Evolutionary conservation across 108 stramenopile species (phyloP), one percentile per base, ranked within the genome.

Genomic region (Nannochloropsis oceanica): DNA sequence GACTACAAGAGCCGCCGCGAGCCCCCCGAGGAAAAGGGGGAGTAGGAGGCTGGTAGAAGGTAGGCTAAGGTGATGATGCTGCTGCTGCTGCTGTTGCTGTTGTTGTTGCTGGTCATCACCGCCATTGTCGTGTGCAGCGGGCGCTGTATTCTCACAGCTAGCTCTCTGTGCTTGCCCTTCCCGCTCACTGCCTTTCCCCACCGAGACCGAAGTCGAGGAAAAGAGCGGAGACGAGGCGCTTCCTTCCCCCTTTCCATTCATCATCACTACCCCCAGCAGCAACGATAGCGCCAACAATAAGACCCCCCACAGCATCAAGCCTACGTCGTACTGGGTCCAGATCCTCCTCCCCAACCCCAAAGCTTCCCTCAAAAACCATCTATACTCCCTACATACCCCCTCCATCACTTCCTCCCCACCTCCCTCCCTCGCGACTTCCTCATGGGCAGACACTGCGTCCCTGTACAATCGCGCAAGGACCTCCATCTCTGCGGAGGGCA

Each of bases 311-410:
- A 50, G 46, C 87, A 87, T 87, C n/a, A 87, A 83, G 44, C 14
- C 43, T 8, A 26, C 79, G 81, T 87, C 83, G 84, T 87, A 87
- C 83, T 87, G 87, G 13, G 87, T 87, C 87, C 87, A 87, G 42
- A 87, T 43, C 22, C 80, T 25, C 22, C 87, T 83, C 73, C 87
- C 87, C 18, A 87, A 83, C 26, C 80, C 84, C 44, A 87, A 83
- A 9, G 87, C 79, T 2, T 83, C 43, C 43, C 81, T 83, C 8
- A 87, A 83, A 27, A 87, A 87, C 79, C 80, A 43, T 22, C 44
- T 50, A 80, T 87, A 87, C 42, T 27, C 11, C 44, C 18, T 79
- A 42, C 87, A 87, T 8, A 81, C 87, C 9, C 46, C 80, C 43
- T 27, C 27, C 44, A 81, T 26, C 11, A 42, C 81, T 25, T n/a